Evolutionary conservation across 176 grass and related monocot species (phyloP).

Genomic region (Thinopyrum elongatum): DNA sequence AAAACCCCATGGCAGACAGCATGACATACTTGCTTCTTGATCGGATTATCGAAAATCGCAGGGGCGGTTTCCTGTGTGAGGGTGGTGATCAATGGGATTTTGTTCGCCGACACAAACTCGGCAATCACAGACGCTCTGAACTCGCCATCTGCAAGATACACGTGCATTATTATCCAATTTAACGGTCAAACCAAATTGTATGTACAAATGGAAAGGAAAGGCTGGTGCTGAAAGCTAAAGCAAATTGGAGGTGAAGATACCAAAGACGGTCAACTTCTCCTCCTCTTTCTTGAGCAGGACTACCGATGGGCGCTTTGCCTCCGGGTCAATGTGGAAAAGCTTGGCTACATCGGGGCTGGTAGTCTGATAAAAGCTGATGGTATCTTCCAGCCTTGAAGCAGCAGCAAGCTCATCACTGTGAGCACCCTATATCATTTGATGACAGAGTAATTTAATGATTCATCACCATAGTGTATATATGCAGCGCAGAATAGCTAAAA

Average conservation of each 20-base stretch:
- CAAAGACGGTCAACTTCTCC: slow-evolving; percentile 81
- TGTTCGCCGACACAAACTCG: slow-evolving; percentile 81
- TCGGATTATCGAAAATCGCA: slow-evolving; percentile 85
- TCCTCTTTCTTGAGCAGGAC: slow-evolving; percentile 88
- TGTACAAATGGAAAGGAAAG: background rate
- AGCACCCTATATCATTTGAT: slow-evolving; percentile 48
- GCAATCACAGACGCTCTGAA: slow-evolving; percentile 65
- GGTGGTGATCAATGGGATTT: slow-evolving; percentile 74
- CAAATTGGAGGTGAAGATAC: slow-evolving; percentile 38
- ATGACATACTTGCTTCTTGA: slow-evolving; percentile 79
- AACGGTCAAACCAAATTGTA: background rate
- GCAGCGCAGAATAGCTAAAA: too few relatives aligned
- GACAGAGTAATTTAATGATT: background rate
- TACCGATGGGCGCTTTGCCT: slow-evolving; percentile 58
- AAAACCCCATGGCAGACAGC: background rate
- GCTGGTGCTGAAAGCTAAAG: background rate
- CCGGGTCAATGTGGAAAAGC: slow-evolving; percentile 78
- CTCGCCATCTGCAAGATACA: slow-evolving; percentile 58
- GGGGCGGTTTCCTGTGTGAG: slow-evolving; percentile 76
- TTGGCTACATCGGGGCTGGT: slow-evolving; percentile 68
- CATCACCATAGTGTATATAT: background rate
- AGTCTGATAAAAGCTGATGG: slow-evolving; percentile 84
- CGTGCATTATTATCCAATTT: background rate
- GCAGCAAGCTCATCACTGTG: slow-evolving; percentile 72
- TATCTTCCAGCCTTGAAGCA: slow-evolving; percentile 87